Conservation (phyloP, 2,329 filamentous ascomycete genomes). For the Leptographium radiaticola region DNA sequence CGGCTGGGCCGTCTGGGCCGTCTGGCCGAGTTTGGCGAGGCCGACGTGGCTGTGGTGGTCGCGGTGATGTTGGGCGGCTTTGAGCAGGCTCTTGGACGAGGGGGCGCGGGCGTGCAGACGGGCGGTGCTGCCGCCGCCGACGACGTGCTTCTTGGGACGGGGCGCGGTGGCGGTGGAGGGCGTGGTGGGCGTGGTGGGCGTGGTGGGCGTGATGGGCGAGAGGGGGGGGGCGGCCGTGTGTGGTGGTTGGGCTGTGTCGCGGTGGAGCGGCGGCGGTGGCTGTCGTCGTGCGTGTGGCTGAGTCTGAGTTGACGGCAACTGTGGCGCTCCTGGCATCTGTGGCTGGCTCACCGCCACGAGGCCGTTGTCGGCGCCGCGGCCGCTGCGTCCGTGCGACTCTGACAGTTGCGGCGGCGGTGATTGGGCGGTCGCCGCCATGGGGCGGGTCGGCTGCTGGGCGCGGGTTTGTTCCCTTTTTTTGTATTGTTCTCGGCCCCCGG, state of each 20-base stretch:
- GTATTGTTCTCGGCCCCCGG: no score
- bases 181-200: constrained; percentile 1
- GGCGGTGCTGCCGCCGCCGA: constrained; percentile 24
- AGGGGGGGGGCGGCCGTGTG: background rate
- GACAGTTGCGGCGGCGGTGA: no score
- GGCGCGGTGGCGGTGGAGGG: constrained; percentile 19
- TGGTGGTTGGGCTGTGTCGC: background rate
- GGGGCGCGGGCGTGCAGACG: constrained; percentile 39
- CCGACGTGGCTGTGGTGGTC: constrained; percentile 3
- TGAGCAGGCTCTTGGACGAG: constrained; percentile 38
- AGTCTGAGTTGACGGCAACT: constrained; percentile 1
- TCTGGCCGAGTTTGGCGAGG: no score
- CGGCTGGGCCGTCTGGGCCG: constrained; percentile 11
- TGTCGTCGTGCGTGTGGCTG: background rate
- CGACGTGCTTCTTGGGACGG: constrained; percentile 29
- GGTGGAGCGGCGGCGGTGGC: background rate
- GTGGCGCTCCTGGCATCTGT: background rate
- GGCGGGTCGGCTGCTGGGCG: background rate
- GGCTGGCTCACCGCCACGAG: background rate
- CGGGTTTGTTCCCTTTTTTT: no score
- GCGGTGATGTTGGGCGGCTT: constrained; percentile 13
- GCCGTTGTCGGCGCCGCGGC: no score
- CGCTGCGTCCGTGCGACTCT: no score
- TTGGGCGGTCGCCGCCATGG: no score
- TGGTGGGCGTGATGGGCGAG: background rate